These are phyloP conservation scores for Ephemerocybe angulata DNA, from an alignment of 768 basidiomycete species.

Conservation along the genomic window DNA sequence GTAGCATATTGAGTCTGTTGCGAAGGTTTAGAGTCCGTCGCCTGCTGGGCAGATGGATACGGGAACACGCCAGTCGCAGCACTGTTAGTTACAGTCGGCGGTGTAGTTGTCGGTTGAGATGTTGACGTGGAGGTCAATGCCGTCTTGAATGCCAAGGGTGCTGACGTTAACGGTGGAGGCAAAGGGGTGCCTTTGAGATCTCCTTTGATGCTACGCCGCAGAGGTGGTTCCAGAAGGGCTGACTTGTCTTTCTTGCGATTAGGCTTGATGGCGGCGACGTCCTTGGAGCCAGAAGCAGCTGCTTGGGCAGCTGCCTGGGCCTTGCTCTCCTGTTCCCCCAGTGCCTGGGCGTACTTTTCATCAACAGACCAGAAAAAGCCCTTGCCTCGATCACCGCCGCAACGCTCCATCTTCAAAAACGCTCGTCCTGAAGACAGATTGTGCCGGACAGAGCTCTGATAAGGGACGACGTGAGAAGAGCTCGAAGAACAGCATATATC, in stretches of 20 bases:
- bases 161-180: conserved; percentile 67
- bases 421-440: conserved; percentile 91
- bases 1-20: conserved; percentile 18
- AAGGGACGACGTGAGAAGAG: conserved; percentile 9
- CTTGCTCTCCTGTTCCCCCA: conserved; percentile 70
- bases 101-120: conserved; percentile 18
- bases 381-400: conserved; percentile 82
- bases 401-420: conserved; percentile 87
- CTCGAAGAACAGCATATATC: conserved; percentile 7
- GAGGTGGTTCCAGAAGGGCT: conserved; percentile 52
- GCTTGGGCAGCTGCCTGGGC: conserved; percentile 35
- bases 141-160: conserved; percentile 53
- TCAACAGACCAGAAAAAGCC: conserved; percentile 94
- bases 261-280: conserved; percentile 26
- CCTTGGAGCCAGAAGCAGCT: conserved; percentile 29
- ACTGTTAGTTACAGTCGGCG: conserved; percentile 12
- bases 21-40: conserved; percentile 19
- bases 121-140: conserved; percentile 1
- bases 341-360: conserved; percentile 59
- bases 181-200: conserved; percentile 54
- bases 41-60: conserved; percentile 33
- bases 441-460: conserved; percentile 88
- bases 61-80: conserved; percentile 41
- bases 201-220: conserved; percentile 69
- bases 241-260: conserved; percentile 61